Base-by-base conservation (phyloP, 1,284 basidiomycete species). In the Grifola frondosa region DNA sequence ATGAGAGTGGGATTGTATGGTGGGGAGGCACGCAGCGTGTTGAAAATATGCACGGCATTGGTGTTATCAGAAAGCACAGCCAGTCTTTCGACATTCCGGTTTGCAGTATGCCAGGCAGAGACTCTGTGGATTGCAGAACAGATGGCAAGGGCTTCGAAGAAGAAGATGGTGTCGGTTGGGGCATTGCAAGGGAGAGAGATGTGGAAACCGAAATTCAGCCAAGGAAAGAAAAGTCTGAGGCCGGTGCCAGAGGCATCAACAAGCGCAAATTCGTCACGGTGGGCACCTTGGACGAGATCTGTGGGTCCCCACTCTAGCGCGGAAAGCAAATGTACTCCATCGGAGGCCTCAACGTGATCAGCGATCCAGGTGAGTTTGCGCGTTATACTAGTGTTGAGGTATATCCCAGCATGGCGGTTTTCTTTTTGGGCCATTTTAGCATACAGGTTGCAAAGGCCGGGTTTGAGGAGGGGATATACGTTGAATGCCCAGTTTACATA, bases 401-500 rank as follows among this genome's bases (percentile, higher is more conserved):
- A 62, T 1, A 74, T 41, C 0, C 40, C 26, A 0, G 56, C 57
- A 9, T 45, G 12, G 0, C 44, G 40, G 0, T 42, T 9, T 0
- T 21, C 13, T 31, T 69, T 66, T 0, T 63, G 66, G 0, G 31
- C 10, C 0, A 64, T 64, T 43, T 75, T 75, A 0, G 40, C 25
- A 42, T 75, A 74, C 0, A 69, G 3, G 0, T 50, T 47, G 6
- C 33, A 53, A 35, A 72, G 49, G 0, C 51, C 59, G 0, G 67
- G 69, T 0, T 58, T 54, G 0, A 69, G 44, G 0, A 65, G 40
- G 0, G 71, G 69, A 28, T 51, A 68, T 0, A 67, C 61, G 38
- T 70, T 74, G 1, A 75, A 52, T 0, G 55, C 55, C 70, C 71
- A 75, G 34, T 71, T 74, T 4, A 65, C 42, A 55, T 63, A 67